phyloP scores from a whole-genome alignment of 257 asterid genomes.

The Lantana camara region DNA sequence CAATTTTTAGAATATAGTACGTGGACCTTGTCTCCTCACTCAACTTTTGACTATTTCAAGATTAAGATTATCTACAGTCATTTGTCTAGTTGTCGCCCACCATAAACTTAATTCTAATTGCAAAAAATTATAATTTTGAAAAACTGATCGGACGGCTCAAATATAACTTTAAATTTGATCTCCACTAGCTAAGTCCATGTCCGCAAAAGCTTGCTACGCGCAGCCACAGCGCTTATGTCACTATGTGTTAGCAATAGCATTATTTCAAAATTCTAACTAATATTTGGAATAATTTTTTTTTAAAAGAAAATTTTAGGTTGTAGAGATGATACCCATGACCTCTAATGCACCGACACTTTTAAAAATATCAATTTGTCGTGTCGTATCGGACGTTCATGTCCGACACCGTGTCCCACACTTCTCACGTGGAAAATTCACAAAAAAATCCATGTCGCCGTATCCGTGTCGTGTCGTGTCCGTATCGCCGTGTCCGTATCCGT shows the following conservation, averaged over 20 bases:
- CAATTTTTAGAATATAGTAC: neutral
- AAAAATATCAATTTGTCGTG: no score
- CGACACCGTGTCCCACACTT: no score
- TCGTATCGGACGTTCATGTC: no score
- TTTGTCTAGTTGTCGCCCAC: constrained; percentile 25
- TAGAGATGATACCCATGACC: no score
- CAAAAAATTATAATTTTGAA: constrained; percentile 6
- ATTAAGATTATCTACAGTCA: constrained; percentile 9
- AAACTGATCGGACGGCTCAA: constrained; percentile 14
- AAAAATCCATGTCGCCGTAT: no score
- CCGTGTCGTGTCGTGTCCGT: no score
- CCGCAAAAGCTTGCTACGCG: neutral
- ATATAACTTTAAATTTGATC: neutral
- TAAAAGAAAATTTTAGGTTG: no score
- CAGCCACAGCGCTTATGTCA: neutral
- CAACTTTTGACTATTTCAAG: constrained; percentile 7
- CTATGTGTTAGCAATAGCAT: neutral
- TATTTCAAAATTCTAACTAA: neutral
- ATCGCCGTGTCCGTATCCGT: no score
- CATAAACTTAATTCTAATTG: neutral
- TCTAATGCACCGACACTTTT: no score
- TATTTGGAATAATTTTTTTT: no score
- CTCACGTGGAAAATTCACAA: no score
- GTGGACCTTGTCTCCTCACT: constrained; percentile 8
- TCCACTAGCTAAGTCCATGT: neutral